Conservation (phyloP, 2,329 filamentous ascomycete species). For the Calonectria hawksworthii region DNA sequence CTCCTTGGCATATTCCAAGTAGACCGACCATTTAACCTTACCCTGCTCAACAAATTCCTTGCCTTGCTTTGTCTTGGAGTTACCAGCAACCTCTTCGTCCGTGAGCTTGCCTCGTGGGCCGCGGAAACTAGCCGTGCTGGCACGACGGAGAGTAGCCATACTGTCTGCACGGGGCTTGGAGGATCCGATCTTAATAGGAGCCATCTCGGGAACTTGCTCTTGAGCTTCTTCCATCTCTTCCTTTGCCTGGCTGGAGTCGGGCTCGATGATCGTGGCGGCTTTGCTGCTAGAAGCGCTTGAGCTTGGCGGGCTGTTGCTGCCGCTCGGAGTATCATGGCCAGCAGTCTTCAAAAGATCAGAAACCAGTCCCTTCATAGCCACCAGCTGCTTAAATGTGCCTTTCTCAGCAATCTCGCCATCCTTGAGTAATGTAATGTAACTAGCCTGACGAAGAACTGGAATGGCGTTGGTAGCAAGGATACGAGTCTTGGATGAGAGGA, state of each 20-base stretch:
- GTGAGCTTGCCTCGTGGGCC: constrained; percentile 86
- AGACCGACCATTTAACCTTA: constrained; percentile 97
- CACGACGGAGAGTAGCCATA: constrained; percentile 85
- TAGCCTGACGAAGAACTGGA: constrained; percentile 87
- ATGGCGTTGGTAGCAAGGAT: constrained; percentile 97
- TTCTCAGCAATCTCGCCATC: constrained; percentile 88
- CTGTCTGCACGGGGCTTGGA: constrained; percentile 76
- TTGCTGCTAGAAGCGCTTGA: constrained; percentile 65
- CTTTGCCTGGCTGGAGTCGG: constrained; percentile 67
- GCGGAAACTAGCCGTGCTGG: constrained; percentile 91
- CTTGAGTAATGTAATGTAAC: constrained; percentile 88
- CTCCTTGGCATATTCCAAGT: constrained; percentile 93
- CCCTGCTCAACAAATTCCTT: constrained; percentile 95
- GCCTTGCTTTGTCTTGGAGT: constrained; percentile 83
- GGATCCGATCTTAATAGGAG: constrained; percentile 75
- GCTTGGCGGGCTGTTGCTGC: constrained; percentile 55
- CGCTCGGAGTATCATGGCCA: constrained; percentile 68
- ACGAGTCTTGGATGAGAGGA: constrained; percentile 88
- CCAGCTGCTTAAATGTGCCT: constrained; percentile 90
- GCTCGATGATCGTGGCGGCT: constrained; percentile 70
- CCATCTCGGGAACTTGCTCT: constrained; percentile 81
- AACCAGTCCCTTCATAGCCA: constrained; percentile 94
- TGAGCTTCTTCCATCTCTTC: constrained; percentile 83
- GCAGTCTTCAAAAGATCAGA: constrained; percentile 85
- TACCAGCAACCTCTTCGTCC: constrained; percentile 83